Percentiles rank a stretch among this genome's conserved stretches.
phyloP scores from a whole-genome alignment of 768 basidiomycete species.

The Podaxis sp. region DNA sequence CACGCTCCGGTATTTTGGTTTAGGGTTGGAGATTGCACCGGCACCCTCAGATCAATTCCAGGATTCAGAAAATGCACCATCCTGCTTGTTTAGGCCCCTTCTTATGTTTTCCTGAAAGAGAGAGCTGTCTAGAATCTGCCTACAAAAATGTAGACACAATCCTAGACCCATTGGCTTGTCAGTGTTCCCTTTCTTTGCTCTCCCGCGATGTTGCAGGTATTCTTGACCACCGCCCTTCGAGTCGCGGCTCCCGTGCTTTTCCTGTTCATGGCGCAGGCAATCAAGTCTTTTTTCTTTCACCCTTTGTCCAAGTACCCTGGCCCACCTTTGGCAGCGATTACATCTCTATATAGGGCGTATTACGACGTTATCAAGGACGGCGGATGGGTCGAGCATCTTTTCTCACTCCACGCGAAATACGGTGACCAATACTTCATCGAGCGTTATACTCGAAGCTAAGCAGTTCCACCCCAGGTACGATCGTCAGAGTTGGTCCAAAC shows the following conservation, averaged over 20 bases:
- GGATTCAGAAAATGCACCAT: background rate
- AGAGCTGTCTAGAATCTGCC: background rate
- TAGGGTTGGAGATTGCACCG: background rate
- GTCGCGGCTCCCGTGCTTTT: background rate
- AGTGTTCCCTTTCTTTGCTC: background rate
- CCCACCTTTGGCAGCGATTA: conserved; percentile 32
- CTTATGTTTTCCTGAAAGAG: background rate
- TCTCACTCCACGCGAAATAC: conserved; percentile 34
- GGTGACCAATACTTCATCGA: conserved; percentile 25
- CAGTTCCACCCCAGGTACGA: conserved; percentile 26
- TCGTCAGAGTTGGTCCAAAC: conserved; percentile 39
- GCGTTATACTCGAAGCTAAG: background rate
- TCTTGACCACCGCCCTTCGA: background rate
- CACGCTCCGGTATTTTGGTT: background rate
- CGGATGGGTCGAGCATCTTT: conserved; percentile 36
- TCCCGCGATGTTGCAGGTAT: conserved; percentile 5
- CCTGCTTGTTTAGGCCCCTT: background rate
- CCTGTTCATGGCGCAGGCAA: background rate
- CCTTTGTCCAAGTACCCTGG: conserved; percentile 33
- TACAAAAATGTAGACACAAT: background rate
- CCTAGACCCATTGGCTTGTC: background rate
- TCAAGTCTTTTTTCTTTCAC: conserved; percentile 26
- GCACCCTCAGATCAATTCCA: background rate
- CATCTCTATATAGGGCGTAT: conserved; percentile 33
- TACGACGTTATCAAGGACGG: conserved; percentile 37